A percentile compares a stretch with the other conserved stretches of the same genome.
Evolutionary conservation across 352 stramenopile genomes (phyloP).

Genomic region (Thalassiosira allenii): DNA sequence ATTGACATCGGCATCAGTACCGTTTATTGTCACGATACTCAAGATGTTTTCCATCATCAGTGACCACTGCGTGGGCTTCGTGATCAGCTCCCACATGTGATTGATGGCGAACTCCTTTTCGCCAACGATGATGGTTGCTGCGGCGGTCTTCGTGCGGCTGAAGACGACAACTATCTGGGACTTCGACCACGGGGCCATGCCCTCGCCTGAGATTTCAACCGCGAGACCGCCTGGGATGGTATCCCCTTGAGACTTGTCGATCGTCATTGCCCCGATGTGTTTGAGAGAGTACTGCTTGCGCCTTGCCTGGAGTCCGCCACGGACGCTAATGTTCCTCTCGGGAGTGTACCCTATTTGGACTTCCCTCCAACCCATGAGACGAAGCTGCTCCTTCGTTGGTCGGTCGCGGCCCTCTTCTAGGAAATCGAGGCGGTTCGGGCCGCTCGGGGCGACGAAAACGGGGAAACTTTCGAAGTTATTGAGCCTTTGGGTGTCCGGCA

Average conservation of each 20-base stretch:
- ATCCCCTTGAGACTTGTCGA: conserved; percentile 38
- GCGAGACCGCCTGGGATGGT: conserved; percentile 22
- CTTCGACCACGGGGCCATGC: conserved; percentile 16
- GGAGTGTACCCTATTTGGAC: conserved; percentile 17
- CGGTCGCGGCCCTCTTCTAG: conserved; percentile 3
- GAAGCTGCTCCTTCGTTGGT: conserved; percentile 13
- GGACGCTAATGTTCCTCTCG: background rate
- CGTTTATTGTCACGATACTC: background rate
- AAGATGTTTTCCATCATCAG: conserved; percentile 1
- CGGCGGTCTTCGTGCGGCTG: background rate
- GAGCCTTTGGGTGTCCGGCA: conserved; percentile 19
- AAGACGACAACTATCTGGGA: conserved; percentile 36
- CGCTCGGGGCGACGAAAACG: conserved; percentile 21
- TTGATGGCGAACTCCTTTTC: conserved; percentile 18
- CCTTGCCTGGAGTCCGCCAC: background rate
- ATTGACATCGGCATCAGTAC: background rate
- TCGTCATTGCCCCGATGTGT: conserved; percentile 35
- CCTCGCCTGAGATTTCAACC: conserved; percentile 17
- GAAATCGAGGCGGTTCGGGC: conserved; percentile 3
- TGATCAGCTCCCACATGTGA: conserved; percentile 35
- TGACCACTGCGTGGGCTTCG: conserved; percentile 17
- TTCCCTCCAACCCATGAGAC: conserved; percentile 23
- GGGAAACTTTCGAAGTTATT: conserved; percentile 2
- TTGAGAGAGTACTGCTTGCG: conserved; percentile 41
- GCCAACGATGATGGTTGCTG: conserved; percentile 21